Conservation (phyloP, 139 green algal species). For the Micromonas commoda region DNA sequence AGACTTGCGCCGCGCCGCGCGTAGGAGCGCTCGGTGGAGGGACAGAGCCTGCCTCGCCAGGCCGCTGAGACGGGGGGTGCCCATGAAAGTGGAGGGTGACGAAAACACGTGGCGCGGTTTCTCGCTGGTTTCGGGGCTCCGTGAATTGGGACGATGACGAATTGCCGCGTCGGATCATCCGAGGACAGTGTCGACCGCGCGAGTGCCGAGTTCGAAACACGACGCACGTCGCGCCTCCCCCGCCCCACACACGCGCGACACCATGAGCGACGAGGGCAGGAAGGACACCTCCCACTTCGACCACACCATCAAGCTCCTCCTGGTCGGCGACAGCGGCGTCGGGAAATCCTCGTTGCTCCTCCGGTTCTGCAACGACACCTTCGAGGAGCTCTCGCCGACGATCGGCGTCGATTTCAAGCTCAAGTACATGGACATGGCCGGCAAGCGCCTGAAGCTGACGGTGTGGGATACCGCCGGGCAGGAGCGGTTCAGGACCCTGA, state of each 20-base stretch:
- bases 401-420: slow-evolving; percentile 95
- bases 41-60: neutral
- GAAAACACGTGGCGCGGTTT: no score
- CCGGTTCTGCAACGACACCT: slow-evolving; percentile 74
- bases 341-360: slow-evolving; percentile 83
- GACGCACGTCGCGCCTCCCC: no score
- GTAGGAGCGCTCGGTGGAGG: neutral
- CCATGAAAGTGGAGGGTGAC: no score
- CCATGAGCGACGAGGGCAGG: no score
- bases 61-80: neutral
- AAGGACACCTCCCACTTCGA: no score
- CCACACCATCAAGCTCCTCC: slow-evolving; percentile 58
- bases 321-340: slow-evolving; percentile 84
- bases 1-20: neutral
- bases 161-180: no score
- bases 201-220: no score
- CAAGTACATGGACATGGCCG: slow-evolving; percentile 72
- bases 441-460: slow-evolving; percentile 68
- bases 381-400: slow-evolving; percentile 72
- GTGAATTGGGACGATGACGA: no score
- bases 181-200: no score
- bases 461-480: slow-evolving; percentile 89
- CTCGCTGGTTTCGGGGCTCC: no score
- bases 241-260: no score
- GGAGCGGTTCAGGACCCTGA: slow-evolving; percentile 94